A percentile compares a stretch with the other conserved stretches of the same genome.
Evolutionary conservation across 805 yeast genomes (phyloP).

Genomic region (Peterozyma toletana): DNA sequence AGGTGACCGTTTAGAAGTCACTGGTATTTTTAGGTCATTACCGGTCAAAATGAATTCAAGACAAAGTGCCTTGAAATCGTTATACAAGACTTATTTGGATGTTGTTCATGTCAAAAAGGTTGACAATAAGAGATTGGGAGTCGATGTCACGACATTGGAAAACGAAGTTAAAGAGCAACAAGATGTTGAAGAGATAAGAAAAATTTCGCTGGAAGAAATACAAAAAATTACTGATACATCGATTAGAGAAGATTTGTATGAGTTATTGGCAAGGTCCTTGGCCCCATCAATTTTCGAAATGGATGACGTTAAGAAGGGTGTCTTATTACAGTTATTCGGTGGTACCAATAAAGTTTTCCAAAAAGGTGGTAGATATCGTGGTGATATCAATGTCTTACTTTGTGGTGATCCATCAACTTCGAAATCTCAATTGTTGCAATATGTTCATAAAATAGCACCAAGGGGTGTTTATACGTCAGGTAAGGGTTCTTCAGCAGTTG

Average conservation of each 20-base stretch:
- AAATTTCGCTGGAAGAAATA: conserved; percentile 63
- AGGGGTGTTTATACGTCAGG: conserved; percentile 98
- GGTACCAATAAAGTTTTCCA: conserved; percentile 85
- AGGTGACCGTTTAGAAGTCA: conserved; percentile 93
- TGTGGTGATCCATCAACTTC: conserved; percentile 99
- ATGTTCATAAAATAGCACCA: conserved; percentile 96
- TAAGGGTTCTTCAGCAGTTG: conserved; percentile 98
- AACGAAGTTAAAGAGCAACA: conserved; percentile 50
- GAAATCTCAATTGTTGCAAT: conserved; percentile 88
- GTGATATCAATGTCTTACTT: conserved; percentile 83
- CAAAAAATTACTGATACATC: conserved; percentile 55
- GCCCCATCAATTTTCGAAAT: conserved; percentile 97
- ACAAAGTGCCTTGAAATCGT: conserved; percentile 73
- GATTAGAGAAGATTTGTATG: conserved; percentile 73
- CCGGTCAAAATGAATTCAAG: conserved; percentile 86
- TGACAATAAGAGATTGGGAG: conserved; percentile 74
- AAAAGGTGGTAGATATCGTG: conserved; percentile 93
- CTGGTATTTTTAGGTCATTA: conserved; percentile 89
- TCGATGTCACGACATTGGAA: conserved; percentile 67
- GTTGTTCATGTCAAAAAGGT: conserved; percentile 88
- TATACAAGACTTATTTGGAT: conserved; percentile 90
- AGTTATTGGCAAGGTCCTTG: conserved; percentile 76
- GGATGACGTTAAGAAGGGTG: conserved; percentile 96
- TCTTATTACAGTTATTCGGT: conserved; percentile 86
- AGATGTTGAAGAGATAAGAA: conserved; percentile 73